A percentile compares a stretch with the other conserved stretches of the same genome.
Conservation (phyloP, 2,329 filamentous ascomycete genomes). For the Trichophyton rubrum region DNA sequence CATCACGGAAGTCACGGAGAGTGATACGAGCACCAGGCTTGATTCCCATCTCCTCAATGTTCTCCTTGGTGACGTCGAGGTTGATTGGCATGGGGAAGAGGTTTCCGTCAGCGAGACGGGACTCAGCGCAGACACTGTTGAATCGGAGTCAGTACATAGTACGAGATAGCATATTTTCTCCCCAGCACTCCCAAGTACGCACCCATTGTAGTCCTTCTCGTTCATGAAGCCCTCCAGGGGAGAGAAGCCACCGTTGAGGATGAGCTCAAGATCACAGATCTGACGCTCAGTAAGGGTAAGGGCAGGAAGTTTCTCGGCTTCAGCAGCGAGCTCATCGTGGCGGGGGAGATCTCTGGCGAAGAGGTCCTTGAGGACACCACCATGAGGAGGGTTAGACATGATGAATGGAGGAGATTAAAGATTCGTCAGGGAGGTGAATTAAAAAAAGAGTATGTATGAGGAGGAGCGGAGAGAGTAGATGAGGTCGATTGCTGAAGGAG, state of each 20-base stretch:
- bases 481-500: neutral
- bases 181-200: constrained; percentile 23
- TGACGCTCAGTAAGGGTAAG: constrained; percentile 82
- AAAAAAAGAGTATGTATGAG: neutral
- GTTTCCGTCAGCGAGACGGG: constrained; percentile 74
- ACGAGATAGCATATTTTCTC: neutral
- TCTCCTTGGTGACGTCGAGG: constrained; percentile 66
- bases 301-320: constrained; percentile 77
- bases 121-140: constrained; percentile 69
- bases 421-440: neutral
- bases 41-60: constrained; percentile 61
- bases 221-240: constrained; percentile 97
- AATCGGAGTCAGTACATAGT: neutral
- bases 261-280: constrained; percentile 92
- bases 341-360: constrained; percentile 81
- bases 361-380: constrained; percentile 95
- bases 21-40: constrained; percentile 72
- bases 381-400: constrained; percentile 54
- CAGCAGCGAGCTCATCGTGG: constrained; percentile 63
- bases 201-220: constrained; percentile 93
- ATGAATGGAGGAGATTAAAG: neutral
- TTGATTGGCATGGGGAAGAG: constrained; percentile 97
- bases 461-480: neutral
- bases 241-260: constrained; percentile 95
- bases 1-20: constrained; percentile 89